Conservation (phyloP, 2,329 filamentous ascomycete genomes). For the Microsporum canis region DNA sequence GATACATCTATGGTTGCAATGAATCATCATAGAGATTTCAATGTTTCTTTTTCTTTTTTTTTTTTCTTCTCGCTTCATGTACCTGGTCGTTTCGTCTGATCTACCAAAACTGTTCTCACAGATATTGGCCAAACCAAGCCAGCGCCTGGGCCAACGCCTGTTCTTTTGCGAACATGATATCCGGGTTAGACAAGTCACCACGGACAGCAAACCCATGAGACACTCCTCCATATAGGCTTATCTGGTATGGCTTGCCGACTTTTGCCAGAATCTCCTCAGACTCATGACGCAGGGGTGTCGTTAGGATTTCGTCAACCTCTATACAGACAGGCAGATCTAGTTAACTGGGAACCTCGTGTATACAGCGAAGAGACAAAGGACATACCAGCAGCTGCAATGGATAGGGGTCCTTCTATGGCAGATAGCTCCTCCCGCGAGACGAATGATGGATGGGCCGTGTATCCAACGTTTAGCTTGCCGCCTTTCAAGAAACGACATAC, state of each 20-base stretch:
- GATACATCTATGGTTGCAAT: constrained; percentile 1
- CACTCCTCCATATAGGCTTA: constrained; percentile 57
- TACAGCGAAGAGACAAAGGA: constrained; percentile 1
- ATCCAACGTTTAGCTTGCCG: constrained; percentile 57
- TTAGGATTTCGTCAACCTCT: constrained; percentile 50
- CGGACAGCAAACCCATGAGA: constrained; percentile 63
- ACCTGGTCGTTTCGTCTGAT: background rate
- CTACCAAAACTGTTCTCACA: background rate
- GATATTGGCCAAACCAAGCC: constrained; percentile 44
- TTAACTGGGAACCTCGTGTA: background rate
- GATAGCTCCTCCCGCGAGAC: constrained; percentile 56
- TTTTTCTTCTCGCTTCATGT: background rate
- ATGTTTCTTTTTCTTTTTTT: background rate
- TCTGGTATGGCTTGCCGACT: constrained; percentile 53
- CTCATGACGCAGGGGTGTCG: constrained; percentile 45
- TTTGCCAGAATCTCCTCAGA: constrained; percentile 46
- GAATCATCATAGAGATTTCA: constrained; percentile 4
- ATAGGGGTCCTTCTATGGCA: constrained; percentile 55
- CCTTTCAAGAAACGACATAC: constrained; percentile 55
- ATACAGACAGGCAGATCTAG: background rate
- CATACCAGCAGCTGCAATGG: constrained; percentile 49
- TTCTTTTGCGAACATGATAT: constrained; percentile 58
- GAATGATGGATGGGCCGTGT: constrained; percentile 65
- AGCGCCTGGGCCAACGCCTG: constrained; percentile 64
- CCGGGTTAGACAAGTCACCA: constrained; percentile 45